Percentiles rank a stretch among this genome's conserved stretches.
phyloP scores from a whole-genome alignment of 768 basidiomycete species.

The Dendrothele bispora region DNA sequence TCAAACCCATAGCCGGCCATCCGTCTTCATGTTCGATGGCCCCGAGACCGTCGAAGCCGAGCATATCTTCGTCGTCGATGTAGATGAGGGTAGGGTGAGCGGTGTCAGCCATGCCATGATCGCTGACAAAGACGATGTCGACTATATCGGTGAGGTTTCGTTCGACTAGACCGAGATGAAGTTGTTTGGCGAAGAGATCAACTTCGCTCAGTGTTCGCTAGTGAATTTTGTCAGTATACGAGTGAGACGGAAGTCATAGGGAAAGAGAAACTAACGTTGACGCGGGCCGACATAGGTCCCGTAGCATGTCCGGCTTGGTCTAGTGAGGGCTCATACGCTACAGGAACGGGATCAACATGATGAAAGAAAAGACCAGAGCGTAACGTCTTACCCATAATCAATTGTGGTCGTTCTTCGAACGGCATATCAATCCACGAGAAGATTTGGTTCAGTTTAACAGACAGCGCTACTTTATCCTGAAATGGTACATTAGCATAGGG shows the following conservation, averaged over 20 bases:
- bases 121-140: conserved; percentile 87
- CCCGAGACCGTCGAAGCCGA: conserved; percentile 61
- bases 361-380: conserved; percentile 4
- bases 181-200: conserved; percentile 71
- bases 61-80: conserved; percentile 84
- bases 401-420: conserved; percentile 62
- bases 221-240: not conserved
- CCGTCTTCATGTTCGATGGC: conserved; percentile 78
- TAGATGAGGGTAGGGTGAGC: conserved; percentile 71
- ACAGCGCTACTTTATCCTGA: conserved; percentile 62
- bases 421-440: conserved; percentile 83
- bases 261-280: conserved; percentile 56
- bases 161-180: conserved; percentile 60
- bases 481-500: not conserved
- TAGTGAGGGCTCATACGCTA: conserved; percentile 82
- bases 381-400: conserved; percentile 61
- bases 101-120: conserved; percentile 94
- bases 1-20: conserved; percentile 88
- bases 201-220: conserved; percentile 66
- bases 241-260: not conserved
- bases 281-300: conserved; percentile 66
- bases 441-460: conserved; percentile 75
- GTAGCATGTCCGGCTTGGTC: conserved; percentile 82
- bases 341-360: conserved; percentile 4
- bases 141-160: conserved; percentile 83